Percentiles rank a stretch among this genome's conserved stretches.
phyloP scores from a whole-genome alignment of 2,329 filamentous ascomycete species.

The Penicillium crustosum region DNA sequence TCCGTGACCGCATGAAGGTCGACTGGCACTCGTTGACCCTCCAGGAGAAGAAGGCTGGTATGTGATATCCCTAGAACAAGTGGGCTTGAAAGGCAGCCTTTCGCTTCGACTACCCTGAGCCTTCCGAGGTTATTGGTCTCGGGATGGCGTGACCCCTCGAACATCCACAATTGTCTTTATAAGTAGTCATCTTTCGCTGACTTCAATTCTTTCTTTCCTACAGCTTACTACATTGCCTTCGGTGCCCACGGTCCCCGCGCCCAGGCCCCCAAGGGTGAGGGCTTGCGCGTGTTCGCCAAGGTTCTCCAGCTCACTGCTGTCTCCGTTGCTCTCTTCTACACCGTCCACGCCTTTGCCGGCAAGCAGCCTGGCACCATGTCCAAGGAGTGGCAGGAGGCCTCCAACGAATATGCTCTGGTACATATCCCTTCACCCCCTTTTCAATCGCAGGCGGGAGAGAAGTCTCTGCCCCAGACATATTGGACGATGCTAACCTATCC shows the following conservation, averaged over 20 bases:
- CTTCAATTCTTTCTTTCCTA: constrained; percentile 21
- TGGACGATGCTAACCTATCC: constrained; percentile 18
- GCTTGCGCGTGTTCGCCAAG: constrained; percentile 73
- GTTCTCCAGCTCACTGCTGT: constrained; percentile 66
- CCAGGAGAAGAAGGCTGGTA: constrained; percentile 99
- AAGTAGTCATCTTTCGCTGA: constrained; percentile 25
- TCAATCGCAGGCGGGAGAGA: constrained; percentile 1
- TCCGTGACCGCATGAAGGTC: constrained; percentile 97
- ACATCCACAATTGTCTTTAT: background rate
- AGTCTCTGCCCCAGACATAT: constrained; percentile 10
- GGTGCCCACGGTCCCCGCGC: constrained; percentile 93
- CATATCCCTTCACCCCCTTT: constrained; percentile 33
- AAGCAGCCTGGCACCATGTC: constrained; percentile 82
- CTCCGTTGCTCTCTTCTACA: constrained; percentile 69
- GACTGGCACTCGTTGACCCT: constrained; percentile 94
- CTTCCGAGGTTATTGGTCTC: constrained; percentile 19
- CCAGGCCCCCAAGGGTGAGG: constrained; percentile 77
- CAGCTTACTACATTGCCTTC: constrained; percentile 99
- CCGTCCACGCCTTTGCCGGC: constrained; percentile 70
- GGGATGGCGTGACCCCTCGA: background rate
- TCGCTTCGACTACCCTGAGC: constrained; percentile 13
- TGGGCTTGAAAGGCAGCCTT: background rate
- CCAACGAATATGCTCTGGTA: constrained; percentile 93
- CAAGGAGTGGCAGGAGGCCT: constrained; percentile 94
- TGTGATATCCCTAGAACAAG: constrained; percentile 45